Evolutionary conservation across 192 early-diverging fungal species (phyloP).

Genomic region (Backusella tuberculispora): DNA sequence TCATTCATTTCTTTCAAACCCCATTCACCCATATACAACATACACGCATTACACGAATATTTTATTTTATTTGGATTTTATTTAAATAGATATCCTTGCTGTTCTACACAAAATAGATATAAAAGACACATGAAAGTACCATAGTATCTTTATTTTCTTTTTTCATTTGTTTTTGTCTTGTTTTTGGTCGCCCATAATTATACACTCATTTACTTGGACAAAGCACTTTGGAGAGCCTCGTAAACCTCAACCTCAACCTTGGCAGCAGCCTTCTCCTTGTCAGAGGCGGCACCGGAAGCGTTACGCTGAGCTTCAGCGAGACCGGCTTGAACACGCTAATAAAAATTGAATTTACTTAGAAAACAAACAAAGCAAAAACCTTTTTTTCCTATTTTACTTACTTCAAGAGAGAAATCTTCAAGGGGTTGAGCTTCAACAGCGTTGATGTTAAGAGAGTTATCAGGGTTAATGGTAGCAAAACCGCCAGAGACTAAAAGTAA

Average conservation of each 20-base stretch:
- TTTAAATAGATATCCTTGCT: conserved; percentile 6
- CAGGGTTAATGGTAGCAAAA: conserved; percentile 95
- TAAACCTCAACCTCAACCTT: conserved; percentile 88
- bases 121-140: conserved; percentile 7
- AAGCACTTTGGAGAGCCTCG: conserved; percentile 82
- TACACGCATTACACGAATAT: not conserved
- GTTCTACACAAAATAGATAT: conserved; percentile 5
- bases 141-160: conserved; percentile 11
- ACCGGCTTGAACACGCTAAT: conserved; percentile 68
- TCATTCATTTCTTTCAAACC: too few relatives aligned
- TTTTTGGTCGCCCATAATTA: conserved; percentile 13
- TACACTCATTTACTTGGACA: conserved; percentile 45
- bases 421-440: conserved; percentile 92
- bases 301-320: conserved; percentile 83
- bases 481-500: conserved; percentile 81
- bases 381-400: conserved; percentile 29
- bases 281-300: conserved; percentile 62
- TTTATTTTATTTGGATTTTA: conserved; percentile 8
- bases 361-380: not conserved
- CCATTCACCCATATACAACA: too few relatives aligned
- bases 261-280: conserved; percentile 81
- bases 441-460: conserved; percentile 96
- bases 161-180: not conserved
- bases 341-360: not conserved
- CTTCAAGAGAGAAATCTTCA: conserved; percentile 85